Evolutionary conservation across 768 basidiomycete genomes (phyloP).

Genomic region (Russula compacta): DNA sequence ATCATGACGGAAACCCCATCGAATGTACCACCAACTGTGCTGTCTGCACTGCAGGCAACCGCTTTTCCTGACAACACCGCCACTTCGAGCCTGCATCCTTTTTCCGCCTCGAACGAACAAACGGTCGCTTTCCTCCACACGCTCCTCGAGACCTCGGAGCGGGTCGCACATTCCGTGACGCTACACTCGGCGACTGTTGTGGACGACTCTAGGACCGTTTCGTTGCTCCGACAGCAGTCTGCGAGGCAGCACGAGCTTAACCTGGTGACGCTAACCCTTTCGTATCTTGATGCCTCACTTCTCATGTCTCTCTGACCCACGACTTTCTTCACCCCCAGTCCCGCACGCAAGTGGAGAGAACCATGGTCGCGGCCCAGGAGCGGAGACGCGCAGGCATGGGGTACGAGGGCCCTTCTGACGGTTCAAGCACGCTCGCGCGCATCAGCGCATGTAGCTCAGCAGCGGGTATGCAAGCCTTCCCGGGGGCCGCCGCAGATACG

Average conservation of each 20-base stretch:
- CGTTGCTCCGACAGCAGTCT: slow-evolving; percentile 15
- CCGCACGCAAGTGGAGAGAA: slow-evolving; percentile 11
- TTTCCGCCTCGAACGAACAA: slow-evolving; percentile 10
- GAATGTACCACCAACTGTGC: slow-evolving; percentile 2
- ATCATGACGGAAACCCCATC: slow-evolving; percentile 8
- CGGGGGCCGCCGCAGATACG: not conserved
- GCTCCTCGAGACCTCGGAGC: slow-evolving; percentile 10
- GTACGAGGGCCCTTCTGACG: slow-evolving; percentile 10
- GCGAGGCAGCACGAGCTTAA: slow-evolving; percentile 10
- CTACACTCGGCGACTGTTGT: slow-evolving; percentile 9
- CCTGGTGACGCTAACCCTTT: slow-evolving; percentile 1
- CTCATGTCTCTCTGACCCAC: not conserved
- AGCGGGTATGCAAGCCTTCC: slow-evolving; percentile 14
- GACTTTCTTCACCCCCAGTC: not conserved
- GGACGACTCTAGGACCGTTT: slow-evolving; percentile 17
- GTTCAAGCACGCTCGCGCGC: slow-evolving; percentile 1
- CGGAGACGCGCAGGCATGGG: not conserved
- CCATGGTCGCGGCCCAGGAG: slow-evolving; percentile 5
- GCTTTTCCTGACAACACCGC: not conserved
- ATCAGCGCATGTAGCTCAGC: slow-evolving; percentile 8
- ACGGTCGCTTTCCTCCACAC: slow-evolving; percentile 8
- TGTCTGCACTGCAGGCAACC: slow-evolving; percentile 7
- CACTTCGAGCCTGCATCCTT: not conserved
- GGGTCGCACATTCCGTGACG: slow-evolving; percentile 2
- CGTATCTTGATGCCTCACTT: not conserved